A percentile compares a stretch with the other conserved stretches of the same genome.
phyloP scores from a whole-genome alignment of 139 green algal genomes.

The Spirogloea muscicola region DNA sequence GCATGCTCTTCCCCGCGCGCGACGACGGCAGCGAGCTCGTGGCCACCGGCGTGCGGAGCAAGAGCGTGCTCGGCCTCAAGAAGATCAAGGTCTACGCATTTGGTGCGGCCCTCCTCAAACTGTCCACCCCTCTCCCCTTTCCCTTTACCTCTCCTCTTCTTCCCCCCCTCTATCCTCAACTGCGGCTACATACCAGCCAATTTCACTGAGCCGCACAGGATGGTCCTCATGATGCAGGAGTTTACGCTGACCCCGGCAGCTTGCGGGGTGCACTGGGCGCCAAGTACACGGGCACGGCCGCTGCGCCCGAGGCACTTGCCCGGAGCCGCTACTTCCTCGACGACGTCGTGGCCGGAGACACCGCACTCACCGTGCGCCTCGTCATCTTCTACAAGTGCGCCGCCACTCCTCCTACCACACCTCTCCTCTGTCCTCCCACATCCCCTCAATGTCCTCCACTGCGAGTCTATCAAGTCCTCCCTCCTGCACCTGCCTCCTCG shows the following conservation, averaged over 20 bases:
- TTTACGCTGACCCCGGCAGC: background rate
- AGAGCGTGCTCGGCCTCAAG: constrained; percentile 4
- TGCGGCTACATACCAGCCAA: too few species aligned
- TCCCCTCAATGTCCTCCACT: too few species aligned
- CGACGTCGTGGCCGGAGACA: background rate
- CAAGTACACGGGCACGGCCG: background rate
- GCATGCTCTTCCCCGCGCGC: too few species aligned
- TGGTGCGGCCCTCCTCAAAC: background rate
- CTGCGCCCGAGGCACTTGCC: background rate
- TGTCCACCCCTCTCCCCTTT: too few species aligned
- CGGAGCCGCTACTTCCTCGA: background rate
- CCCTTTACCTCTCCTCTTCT: too few species aligned
- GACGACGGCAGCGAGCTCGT: background rate
- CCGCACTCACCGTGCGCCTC: background rate
- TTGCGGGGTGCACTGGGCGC: background rate
- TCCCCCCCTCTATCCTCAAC: too few species aligned
- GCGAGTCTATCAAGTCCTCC: too few species aligned
- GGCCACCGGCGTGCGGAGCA: background rate
- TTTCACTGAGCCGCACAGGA: too few species aligned
- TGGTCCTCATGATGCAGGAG: too few species aligned
- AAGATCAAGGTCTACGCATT: constrained; percentile 5
- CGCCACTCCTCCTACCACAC: too few species aligned
- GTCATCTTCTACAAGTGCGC: constrained; percentile 8
- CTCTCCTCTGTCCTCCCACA: too few species aligned
- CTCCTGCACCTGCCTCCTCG: too few species aligned